Evolutionary conservation across 441 rosid species (phyloP), one percentile per base, ranked within the genome.

Genomic region (Brassica hybrid): DNA sequence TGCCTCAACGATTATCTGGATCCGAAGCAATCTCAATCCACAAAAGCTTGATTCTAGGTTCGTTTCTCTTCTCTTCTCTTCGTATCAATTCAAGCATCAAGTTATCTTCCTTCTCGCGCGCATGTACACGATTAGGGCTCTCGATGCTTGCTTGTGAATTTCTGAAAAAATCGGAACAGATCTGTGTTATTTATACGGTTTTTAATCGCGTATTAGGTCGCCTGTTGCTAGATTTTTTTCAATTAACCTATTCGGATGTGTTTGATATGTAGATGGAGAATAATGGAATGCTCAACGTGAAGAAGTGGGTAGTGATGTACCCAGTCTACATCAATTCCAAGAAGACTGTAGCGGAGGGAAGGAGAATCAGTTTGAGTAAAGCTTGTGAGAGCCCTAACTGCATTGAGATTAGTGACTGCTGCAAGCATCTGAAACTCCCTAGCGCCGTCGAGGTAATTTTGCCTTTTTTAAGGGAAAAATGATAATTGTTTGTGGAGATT

Each of bases 381-480:
- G 58, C 58, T 7, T 52, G 58, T 16, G 58, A 52, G 10, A 52
- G 4, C 58, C 58, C 58, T 16, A 52, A 52, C 58, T 52, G 58
- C 58, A 52, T 52, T 52, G 58, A 52, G 58, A 52, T 52, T 7
- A 52, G 58, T 7, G 58, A 52, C 7, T 52, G 58, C 18, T 52
- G 58, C 58, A 52, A 52, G 19, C 58, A 52, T 52, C 18, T 52
- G 10, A 94, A 91, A 77, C 84, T 96, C 73, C 88, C 87, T 2
- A 82, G 48, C 71, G 90, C 88, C 1, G 81, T 89, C 67, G 90
- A 96, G 98, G 97, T 93, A 79, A 79, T 27, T 4, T 0, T 41
- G 48, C 3, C 11, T 30, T 38, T 6, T 8, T 38, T 10, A 38
- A 38, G 45, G 45, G 45, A 38, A 41, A 2, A 10, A 8, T 38